Conservation (phyloP, 352 stramenopile species). For the Phytopythium helicoides region DNA sequence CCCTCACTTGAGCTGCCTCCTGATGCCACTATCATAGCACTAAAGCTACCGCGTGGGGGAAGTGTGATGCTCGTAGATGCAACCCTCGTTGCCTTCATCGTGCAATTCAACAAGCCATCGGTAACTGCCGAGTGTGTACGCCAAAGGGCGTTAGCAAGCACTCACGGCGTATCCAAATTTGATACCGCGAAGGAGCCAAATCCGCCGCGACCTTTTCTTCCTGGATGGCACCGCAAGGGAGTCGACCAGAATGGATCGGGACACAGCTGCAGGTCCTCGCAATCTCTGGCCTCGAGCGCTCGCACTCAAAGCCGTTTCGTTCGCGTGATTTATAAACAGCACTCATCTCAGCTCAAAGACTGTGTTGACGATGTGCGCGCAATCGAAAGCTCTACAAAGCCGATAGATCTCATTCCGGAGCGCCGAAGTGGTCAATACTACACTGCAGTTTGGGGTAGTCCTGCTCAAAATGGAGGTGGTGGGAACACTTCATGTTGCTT, state of each 20-base stretch:
- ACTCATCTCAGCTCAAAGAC: slow-evolving; percentile 13
- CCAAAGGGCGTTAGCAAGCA: too few relatives aligned
- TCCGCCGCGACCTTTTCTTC: too few relatives aligned
- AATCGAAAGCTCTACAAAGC: not conserved
- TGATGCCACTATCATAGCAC: not conserved
- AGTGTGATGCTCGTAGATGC: not conserved
- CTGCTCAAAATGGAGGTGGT: not conserved
- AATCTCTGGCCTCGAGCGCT: slow-evolving; percentile 38
- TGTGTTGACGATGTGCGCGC: slow-evolving; percentile 1
- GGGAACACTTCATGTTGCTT: slow-evolving; percentile 5
- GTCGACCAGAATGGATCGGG: not conserved
- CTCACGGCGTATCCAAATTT: too few relatives aligned
- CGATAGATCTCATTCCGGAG: not conserved
- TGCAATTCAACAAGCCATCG: not conserved
- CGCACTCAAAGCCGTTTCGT: slow-evolving; percentile 43
- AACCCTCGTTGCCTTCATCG: not conserved
- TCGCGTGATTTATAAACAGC: slow-evolving; percentile 42
- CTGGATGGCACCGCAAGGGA: not conserved
- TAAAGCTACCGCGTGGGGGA: slow-evolving; percentile 5
- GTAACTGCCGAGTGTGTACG: not conserved
- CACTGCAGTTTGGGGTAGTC: slow-evolving; percentile 31
- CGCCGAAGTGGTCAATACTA: slow-evolving; percentile 2
- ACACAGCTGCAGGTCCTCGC: slow-evolving; percentile 14
- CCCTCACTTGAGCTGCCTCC: not conserved
- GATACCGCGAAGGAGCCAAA: too few relatives aligned